Base-by-base conservation (phyloP, 768 basidiomycete genomes). In the Termitomyces bulborhizus region DNA sequence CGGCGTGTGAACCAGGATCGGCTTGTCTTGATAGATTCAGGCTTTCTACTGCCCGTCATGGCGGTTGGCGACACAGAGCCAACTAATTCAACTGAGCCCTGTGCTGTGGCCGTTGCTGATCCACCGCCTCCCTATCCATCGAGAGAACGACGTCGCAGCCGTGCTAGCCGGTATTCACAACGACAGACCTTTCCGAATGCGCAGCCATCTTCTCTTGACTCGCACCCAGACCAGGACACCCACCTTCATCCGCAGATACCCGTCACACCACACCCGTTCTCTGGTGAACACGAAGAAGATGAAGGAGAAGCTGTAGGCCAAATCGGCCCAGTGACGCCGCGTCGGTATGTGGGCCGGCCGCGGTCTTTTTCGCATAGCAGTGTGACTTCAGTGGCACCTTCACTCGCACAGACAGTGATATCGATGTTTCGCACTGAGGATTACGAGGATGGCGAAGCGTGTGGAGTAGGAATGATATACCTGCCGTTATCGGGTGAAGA, bases 121-220 rank as follows among this genome's bases (percentile, higher is more conserved):
- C 87, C 87, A 3, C 87, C 87, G 9, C 87, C 87, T 0, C 87
- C 87, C 1, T 89, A 89, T 66, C 86, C 85, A 39, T 69, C 73
- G 3, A 65, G 69, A 43, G 68, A 76, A 56, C 73, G 81, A 21
- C 77, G 79, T 53, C 68, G 6, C 69, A 70, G 44, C 60, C 65
- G 53, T 26, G 41, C 64, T 13, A 63, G 55, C 51, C 68, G 71
- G 48, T 64, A 70, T 58, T 40, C 60, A 44, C 61, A 66, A 4
- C 63, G 58, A 43, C 66, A 66, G 65, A 64, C 66, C 55, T 52
- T 65, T 15, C 57, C 66, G 55, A 66, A 68, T 44, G 49, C 59
- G 41, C 63, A 70, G 45, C 55, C 69, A 21, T 53, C 69, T 7
- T 73, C 73, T 5, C 50, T 65, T 11, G 75, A 76, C 65, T 32